phyloP scores from a whole-genome alignment of 352 stramenopile species.

The Globisporangium perplexum region DNA sequence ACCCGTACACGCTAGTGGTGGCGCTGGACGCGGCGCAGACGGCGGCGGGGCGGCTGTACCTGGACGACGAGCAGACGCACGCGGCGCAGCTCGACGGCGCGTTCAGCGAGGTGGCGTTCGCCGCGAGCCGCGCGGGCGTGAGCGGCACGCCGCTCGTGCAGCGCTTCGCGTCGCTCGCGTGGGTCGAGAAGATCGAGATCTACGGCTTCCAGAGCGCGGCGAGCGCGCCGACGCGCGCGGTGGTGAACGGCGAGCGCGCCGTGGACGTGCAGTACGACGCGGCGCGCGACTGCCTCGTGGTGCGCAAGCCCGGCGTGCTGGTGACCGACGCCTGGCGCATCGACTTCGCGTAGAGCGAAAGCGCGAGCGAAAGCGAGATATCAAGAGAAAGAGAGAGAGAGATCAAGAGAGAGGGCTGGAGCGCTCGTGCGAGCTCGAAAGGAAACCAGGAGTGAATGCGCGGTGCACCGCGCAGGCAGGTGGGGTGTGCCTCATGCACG shows the following conservation, averaged over 20 bases:
- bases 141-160: slow-evolving; percentile 21
- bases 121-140: slow-evolving; percentile 31
- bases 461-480: background rate
- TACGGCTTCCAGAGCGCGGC: slow-evolving; percentile 41
- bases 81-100: slow-evolving; percentile 42
- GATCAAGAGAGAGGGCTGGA: too few species aligned
- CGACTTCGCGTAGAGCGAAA: slow-evolving; percentile 34
- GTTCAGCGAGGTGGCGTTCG: slow-evolving; percentile 47
- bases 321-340: slow-evolving; percentile 72
- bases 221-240: slow-evolving; percentile 38
- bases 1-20: slow-evolving; percentile 97
- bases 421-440: too few species aligned
- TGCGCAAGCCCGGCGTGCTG: slow-evolving; percentile 80
- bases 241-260: slow-evolving; percentile 27
- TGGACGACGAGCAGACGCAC: slow-evolving; percentile 95
- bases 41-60: slow-evolving; percentile 90
- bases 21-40: slow-evolving; percentile 81
- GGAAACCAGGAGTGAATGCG: background rate
- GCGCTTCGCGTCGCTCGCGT: slow-evolving; percentile 44
- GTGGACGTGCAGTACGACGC: slow-evolving; percentile 73
- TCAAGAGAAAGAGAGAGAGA: background rate
- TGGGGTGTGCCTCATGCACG: too few species aligned
- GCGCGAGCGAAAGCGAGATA: background rate
- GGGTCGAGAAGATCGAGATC: slow-evolving; percentile 86
- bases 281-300: slow-evolving; percentile 49